Evolutionary conservation across 2,329 filamentous ascomycete genomes (phyloP).

Genomic region (Fusarium torreyae): DNA sequence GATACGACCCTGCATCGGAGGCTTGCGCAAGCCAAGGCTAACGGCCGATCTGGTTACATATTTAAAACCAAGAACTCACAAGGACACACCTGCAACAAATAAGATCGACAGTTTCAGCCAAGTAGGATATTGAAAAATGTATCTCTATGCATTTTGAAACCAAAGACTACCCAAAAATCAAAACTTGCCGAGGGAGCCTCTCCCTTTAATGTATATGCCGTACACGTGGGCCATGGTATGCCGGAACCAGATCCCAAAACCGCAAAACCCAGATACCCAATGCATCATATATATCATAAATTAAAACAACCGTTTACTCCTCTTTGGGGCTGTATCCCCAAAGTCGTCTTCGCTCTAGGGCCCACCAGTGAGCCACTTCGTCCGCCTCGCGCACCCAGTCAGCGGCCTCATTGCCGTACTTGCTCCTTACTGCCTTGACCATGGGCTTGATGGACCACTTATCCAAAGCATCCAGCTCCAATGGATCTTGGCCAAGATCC

Average conservation of each 20-base stretch:
- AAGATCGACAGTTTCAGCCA: not conserved
- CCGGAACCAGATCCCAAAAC: constrained; percentile 27
- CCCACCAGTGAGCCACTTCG: constrained; percentile 43
- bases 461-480: constrained; percentile 48
- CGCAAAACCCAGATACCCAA: constrained; percentile 30
- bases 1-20: not conserved
- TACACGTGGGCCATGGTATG: constrained; percentile 33
- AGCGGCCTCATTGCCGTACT: constrained; percentile 43
- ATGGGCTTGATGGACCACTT: constrained; percentile 48
- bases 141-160: constrained; percentile 28
- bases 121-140: constrained; percentile 3
- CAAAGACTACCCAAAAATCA: constrained; percentile 11
- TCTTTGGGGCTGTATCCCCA: constrained; percentile 41
- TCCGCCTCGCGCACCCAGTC: constrained; percentile 50
- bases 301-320: constrained; percentile 24
- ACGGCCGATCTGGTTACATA: not conserved
- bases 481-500: constrained; percentile 49
- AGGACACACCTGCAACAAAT: not conserved
- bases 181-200: constrained; percentile 33
- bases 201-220: constrained; percentile 38
- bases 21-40: not conserved
- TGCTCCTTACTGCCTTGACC: constrained; percentile 43
- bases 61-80: not conserved
- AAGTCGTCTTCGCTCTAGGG: constrained; percentile 39
- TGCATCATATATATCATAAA: constrained; percentile 41